phyloP scores from a whole-genome alignment of 164 flowering plant species.

The Nelumbo lutea region DNA sequence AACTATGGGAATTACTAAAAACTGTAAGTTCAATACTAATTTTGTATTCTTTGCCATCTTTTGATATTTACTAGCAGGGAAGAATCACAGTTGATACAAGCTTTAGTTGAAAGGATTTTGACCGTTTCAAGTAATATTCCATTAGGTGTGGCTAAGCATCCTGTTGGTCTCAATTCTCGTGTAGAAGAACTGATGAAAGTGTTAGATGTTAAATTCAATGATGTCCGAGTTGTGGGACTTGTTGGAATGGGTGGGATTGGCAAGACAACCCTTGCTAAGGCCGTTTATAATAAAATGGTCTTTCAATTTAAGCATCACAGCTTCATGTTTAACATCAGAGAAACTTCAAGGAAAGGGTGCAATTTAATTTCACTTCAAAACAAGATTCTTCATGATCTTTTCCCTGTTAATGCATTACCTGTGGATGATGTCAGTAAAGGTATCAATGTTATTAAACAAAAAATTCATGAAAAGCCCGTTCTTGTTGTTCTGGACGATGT shows the following conservation, averaged over 20 bases:
- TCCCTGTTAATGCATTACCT: background rate
- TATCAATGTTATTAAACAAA: background rate
- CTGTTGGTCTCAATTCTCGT: conserved; percentile 37
- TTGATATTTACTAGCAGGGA: conserved; percentile 17
- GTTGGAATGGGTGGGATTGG: conserved; percentile 31
- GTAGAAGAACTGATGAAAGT: conserved; percentile 20
- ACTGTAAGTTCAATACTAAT: background rate
- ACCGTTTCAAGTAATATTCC: conserved; percentile 9
- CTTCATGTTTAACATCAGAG: conserved; percentile 36
- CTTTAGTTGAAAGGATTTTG: conserved; percentile 28
- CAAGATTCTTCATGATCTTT: conserved; percentile 24
- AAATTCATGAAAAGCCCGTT: too few species aligned
- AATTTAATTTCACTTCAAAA: conserved; percentile 23
- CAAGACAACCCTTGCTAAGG: conserved; percentile 38
- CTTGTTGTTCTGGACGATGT: too few species aligned
- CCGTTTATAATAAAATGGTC: conserved; percentile 36
- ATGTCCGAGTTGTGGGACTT: conserved; percentile 17
- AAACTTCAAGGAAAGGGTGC: conserved; percentile 5
- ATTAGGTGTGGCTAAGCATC: conserved; percentile 23
- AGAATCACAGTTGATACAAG: conserved; percentile 23
- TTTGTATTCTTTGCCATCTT: background rate
- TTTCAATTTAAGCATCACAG: conserved; percentile 23
- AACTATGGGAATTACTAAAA: background rate
- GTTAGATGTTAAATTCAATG: background rate
- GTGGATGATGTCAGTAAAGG: conserved; percentile 2